Evolutionary conservation across 2,329 filamentous ascomycete genomes (phyloP), one percentile per base, ranked within the genome.

Genomic region (Fragosphaeria purpurea): DNA sequence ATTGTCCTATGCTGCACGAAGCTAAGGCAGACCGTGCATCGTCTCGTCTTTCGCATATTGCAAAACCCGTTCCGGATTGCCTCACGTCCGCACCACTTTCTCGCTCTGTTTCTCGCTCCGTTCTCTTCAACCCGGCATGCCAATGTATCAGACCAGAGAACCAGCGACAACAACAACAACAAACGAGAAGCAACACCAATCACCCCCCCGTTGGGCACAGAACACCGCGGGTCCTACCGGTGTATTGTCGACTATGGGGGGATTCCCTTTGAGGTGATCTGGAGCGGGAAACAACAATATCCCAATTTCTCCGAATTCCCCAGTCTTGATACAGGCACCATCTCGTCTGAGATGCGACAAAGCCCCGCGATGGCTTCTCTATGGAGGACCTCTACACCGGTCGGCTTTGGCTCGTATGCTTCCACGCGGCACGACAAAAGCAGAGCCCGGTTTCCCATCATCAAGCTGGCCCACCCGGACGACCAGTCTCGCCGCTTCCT

Each of bases 401-500:
- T 44, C 42, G 42, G 32, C 42, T 44, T 44, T 35, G 42, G 42
- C 42, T 44, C 42, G 22, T 44, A 44, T 44, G 42, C 42, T 44
- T 44, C 44, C 33, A 46, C 34, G 34, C 44, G 44, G 34, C 34
- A 46, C 44, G 44, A 46, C 12, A 46, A 30, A 46, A 46, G 44
- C 44, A 46, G 44, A 46, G 44, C 44, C 33, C n/a, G 44, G 44
- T 38, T 46, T 46, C 44, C 44, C 30, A 46, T 46, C 44, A 13
- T 46, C 44, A 46, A 46, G 44, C 44, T 46, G 44, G 44, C 44
- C 44, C 44, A 46, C 44, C 44, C 44, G n/a, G 44, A 46, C 34
- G 44, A 46, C 44, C 44, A 46, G 44, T 46, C 44, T 46, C 44
- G 44, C 44, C 44, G 44, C 34, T 46, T 46, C 44, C 33, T 46